These are phyloP conservation scores for Acacia pycnantha DNA, from an alignment of 331 rosid species.

Conservation along the genomic window DNA sequence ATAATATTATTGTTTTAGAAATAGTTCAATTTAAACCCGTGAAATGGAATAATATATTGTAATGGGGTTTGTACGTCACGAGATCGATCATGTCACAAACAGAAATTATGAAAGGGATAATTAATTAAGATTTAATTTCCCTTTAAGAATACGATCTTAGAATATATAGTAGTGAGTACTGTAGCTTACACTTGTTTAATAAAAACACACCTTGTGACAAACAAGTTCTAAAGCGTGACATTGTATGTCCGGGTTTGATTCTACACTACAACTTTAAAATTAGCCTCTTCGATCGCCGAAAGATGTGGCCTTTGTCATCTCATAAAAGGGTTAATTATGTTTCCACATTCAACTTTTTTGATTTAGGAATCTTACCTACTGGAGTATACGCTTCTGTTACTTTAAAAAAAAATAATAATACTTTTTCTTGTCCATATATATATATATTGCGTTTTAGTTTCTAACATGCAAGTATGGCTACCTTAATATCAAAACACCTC, in stretches of 20 bases:
- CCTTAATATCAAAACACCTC: neutral
- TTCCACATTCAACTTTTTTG: neutral
- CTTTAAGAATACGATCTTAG: neutral
- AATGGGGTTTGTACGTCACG: conserved; percentile 10
- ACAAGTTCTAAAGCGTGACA: neutral
- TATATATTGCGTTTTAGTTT: neutral
- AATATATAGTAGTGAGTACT: neutral
- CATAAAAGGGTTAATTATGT: neutral
- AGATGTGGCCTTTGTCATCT: conserved; percentile 6
- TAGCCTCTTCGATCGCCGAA: conserved; percentile 13
- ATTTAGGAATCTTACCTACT: neutral
- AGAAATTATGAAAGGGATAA: neutral
- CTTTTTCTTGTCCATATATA: neutral
- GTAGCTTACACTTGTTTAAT: neutral
- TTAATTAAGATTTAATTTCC: neutral
- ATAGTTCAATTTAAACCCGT: neutral
- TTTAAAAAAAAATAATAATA: neutral
- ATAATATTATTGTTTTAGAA: neutral
- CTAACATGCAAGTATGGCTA: neutral
- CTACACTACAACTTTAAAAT: neutral
- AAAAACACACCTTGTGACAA: conserved; percentile 8
- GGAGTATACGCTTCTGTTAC: neutral
- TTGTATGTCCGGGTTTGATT: neutral
- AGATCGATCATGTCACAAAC: neutral
- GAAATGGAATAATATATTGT: neutral